Evolutionary conservation across 257 asterid species (phyloP), one percentile per base, ranked within the genome.

Genomic region (Linderniella brevidens): DNA sequence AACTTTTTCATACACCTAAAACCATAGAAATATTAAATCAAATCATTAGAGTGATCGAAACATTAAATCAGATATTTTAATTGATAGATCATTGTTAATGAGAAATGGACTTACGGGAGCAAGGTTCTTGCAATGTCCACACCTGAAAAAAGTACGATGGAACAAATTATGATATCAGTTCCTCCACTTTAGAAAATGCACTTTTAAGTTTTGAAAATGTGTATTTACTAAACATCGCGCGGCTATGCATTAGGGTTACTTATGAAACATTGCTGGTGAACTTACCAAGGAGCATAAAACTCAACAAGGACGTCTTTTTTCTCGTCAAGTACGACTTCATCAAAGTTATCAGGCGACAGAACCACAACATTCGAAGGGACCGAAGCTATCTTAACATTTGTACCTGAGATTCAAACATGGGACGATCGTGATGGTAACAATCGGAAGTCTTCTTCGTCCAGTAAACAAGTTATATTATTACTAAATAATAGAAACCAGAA

Each of bases 221-320:
- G 19, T 44, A 9, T 13, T 9, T 1, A 44, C 17, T 18, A 10
- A 39, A 46, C 42, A 9, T 32, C 42, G 42, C 38, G 51, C 37
- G 35, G 11, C 19, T 47, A 48, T 51, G 37, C 10, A 7, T 20
- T 37, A 40, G 49, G 55, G 40, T 50, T 10, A 48, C n/a, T n/a
- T n/a, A n/a, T n/a, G n/a, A n/a, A n/a, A n/a, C 41, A 40, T 38
- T 38, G 29, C 29, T 41, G n/a, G 32, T 36, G 52, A 16, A 35
- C 72, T 70, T 73, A 87, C 95, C 97, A 83, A 41, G 97, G 97
- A 48, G 97, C 95, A 76, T 87, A 87, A 43, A 87, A 87, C 70
- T 87, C 97, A 59, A 83, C 90, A 20, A 87, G 71, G 45, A 87
- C 95, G 44, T 87, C 79, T 65, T 80, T 87, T 44, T 62, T 78